Base-by-base conservation (phyloP, 1,139 yeast genomes). In the Candida sojae region DNA sequence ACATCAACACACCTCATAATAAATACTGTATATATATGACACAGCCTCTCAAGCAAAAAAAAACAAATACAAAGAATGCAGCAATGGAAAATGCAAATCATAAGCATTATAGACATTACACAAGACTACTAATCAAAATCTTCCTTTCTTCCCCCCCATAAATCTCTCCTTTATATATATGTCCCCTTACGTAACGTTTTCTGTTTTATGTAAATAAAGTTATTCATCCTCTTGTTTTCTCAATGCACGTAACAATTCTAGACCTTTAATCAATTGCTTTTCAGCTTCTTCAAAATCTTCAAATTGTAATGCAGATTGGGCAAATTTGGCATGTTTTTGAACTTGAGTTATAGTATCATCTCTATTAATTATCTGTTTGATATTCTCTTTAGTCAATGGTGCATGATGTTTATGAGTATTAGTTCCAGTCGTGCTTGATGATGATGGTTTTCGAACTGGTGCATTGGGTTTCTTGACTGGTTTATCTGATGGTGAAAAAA, bases 271-370 rank as follows among this genome's bases (percentile, higher is more conserved):
- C 39, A 93, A 73, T 65, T 93, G 96, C n/a, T 68, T 70, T 44
- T 86, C 82, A 0, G 98, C 98, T 0, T 98, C 93, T 5, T 66
- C 74, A 41, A 83, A 71, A 59, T 93, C 99, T 55, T 93, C 98
- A 64, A 91, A 93, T 63, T 91, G 92, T 57, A 93, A 77, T 0
- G 99, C 99, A 44, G 96, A 88, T 8, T 92, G 86, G 3, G 97
- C 98, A 65, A 85, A 93, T 64, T 86, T 88, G 44, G 97, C 93
- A 56, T 83, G 88, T 61, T 88, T 90, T 62, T 92, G 97, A 0
- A 91, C 88, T 55, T 77, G 72, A n/a, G 80, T 56, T 23, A 87
- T 82, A 35, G 77, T 72, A 50, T 87, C 90, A 17, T 86, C 80
- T 39, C 79, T 76, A 53, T 79, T 78, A 51, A 88, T 63, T 40